Evolutionary conservation across 345 rosid genomes (phyloP).

Genomic region (Moricandia moricandioides): DNA sequence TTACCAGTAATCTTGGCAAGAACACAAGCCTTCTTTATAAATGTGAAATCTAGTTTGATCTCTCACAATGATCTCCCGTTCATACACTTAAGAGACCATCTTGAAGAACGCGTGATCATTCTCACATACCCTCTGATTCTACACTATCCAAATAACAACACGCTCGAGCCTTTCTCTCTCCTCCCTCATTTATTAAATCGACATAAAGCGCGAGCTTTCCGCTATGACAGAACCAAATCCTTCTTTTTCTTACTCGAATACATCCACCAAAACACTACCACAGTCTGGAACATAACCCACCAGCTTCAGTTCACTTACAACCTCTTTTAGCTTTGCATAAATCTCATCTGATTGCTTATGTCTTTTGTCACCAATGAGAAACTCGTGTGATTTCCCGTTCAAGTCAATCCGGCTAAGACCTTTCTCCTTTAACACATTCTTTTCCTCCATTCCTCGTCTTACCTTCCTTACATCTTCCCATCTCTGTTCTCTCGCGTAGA

Average conservation of each 20-base stretch:
- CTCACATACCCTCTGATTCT: conserved; percentile 18
- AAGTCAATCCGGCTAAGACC: conserved; percentile 64
- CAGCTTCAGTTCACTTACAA: conserved; percentile 18
- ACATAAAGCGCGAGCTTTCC: conserved; percentile 20
- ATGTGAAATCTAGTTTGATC: conserved; percentile 29
- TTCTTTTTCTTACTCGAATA: neutral
- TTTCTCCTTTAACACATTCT: conserved; percentile 50
- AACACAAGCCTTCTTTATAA: conserved; percentile 22
- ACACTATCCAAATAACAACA: neutral
- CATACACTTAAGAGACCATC: conserved; percentile 17
- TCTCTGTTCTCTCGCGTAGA: conserved; percentile 59
- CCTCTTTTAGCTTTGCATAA: conserved; percentile 44
- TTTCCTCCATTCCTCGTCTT: conserved; percentile 50
- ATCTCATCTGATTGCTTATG: conserved; percentile 43
- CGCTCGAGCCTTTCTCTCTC: neutral
- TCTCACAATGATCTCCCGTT: neutral
- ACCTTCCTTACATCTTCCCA: conserved; percentile 62
- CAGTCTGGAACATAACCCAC: conserved; percentile 22
- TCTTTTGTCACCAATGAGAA: conserved; percentile 50
- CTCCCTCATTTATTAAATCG: neutral
- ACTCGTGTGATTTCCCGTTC: conserved; percentile 52
- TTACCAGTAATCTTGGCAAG: conserved; percentile 28
- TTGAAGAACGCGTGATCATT: conserved; percentile 40
- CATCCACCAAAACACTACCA: conserved; percentile 31
- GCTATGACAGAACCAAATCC: conserved; percentile 26